Evolutionary conservation across 805 yeast genomes (phyloP), one percentile per base, ranked within the genome.

Genomic region (Saccharomycopsis sp.): DNA sequence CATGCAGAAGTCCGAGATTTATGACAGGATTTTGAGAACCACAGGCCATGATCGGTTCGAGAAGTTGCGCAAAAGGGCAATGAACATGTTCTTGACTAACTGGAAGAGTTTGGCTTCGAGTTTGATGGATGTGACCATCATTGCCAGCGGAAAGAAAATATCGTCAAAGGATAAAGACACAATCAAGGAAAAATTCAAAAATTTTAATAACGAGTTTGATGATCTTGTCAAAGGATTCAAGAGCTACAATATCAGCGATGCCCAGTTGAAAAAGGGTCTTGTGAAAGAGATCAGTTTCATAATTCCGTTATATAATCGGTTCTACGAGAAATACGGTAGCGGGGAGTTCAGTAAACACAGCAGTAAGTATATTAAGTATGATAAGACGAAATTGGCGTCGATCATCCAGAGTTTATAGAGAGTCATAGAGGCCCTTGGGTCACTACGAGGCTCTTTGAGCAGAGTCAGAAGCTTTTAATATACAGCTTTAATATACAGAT

Each of bases 141-240:
- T 83, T 34, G 66, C 68, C 34, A 50, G 62, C 9, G 55, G 53
- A 7, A 59, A 56, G 25, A 59, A 64, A 58, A 68, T 74, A 63
- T 74, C 82, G 52, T 82, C 83, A n/a, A 87, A 88, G 64, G 96
- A 90, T 63, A 82, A 83, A 62, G 97, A 90, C 56, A 81, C 77
- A 54, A 82, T 90, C 58, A 94, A 93, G 67, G 97, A 94, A 61
- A 83, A 89, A 67, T 90, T 89, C 73, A 82, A 81, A 63, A 85
- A 80, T 60, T 94, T 93, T 73, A 93, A 92, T 69, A 82, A 81
- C 29, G 86, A 85, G 51, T 88, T 94, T 68, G 98, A 94, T 56
- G 88, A 82, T 38, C 81, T 92, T 38, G 79, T 86, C 23, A 78
- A 78, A 34, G 83, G 79, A 58, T 88, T 87, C 67, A 85, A 83